Conservation (phyloP, 495 filamentous ascomycete genomes). For the Podospora pseudopauciseta region DNA sequence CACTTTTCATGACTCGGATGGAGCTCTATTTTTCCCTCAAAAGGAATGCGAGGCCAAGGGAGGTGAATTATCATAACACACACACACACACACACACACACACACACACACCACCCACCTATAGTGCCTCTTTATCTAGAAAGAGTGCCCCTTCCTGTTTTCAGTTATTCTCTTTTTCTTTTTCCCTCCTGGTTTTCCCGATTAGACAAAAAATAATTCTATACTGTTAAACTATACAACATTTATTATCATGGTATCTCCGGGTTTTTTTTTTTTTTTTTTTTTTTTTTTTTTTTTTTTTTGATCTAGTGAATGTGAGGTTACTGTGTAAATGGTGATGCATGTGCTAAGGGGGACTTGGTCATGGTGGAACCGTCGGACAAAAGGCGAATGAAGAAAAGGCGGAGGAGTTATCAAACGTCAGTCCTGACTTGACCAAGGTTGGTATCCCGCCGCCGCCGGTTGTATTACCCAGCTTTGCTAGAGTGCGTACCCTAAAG, state of each 20-base stretch:
- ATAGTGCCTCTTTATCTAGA: background rate
- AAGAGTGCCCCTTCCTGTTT: background rate
- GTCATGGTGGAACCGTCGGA: background rate
- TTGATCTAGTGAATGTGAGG: too few species aligned
- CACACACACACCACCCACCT: background rate
- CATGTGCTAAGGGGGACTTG: background rate
- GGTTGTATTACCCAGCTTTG: background rate
- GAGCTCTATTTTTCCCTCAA: background rate
- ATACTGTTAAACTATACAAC: background rate
- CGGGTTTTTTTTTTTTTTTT: too few species aligned
- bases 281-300: too few species aligned
- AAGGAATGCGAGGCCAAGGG: background rate
- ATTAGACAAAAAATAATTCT: background rate
- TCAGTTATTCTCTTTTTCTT: background rate
- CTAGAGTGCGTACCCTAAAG: too few species aligned
- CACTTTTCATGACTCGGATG: background rate
- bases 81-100: too few species aligned
- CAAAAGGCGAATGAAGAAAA: background rate
- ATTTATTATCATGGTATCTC: background rate
- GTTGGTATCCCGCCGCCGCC: background rate
- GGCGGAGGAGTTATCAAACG: background rate
- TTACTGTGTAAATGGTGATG: background rate
- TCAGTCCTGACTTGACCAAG: background rate
- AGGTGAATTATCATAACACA: background rate
- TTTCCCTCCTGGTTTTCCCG: background rate